These are phyloP conservation scores for Moesziomyces sp. DNA, from an alignment of 1,284 basidiomycete species.

Conservation along the genomic window DNA sequence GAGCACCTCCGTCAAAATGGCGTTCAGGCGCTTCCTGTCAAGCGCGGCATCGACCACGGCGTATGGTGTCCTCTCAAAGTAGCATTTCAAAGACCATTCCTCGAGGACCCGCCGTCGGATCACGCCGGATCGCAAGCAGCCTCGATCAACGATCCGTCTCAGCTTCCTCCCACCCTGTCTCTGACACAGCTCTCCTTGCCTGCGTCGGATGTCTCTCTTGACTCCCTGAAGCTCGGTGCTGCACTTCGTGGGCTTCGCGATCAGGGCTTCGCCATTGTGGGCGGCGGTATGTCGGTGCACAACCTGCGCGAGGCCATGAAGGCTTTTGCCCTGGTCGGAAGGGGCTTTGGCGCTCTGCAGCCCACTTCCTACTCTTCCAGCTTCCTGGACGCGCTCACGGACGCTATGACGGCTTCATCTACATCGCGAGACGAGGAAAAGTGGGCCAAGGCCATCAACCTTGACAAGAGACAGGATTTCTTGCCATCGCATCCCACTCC, in stretches of 20 bases:
- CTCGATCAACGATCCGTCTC: slow-evolving; percentile 20
- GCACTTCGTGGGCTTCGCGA: slow-evolving; percentile 66
- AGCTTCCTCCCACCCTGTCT: slow-evolving; percentile 62
- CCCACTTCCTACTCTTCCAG: slow-evolving; percentile 18
- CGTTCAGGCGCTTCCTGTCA: slow-evolving; percentile 26
- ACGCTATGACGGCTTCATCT: slow-evolving; percentile 30
- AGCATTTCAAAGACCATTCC: slow-evolving; percentile 61
- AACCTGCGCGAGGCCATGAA: slow-evolving; percentile 52
- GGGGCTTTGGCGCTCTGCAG: slow-evolving; percentile 2
- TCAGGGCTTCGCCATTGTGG: slow-evolving; percentile 53
- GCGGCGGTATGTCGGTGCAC: slow-evolving; percentile 58
- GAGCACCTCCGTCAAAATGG: slow-evolving; percentile 57
- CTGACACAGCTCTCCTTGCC: slow-evolving; percentile 70
- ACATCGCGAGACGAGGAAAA: slow-evolving; percentile 14
- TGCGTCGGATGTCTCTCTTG: slow-evolving; percentile 55
- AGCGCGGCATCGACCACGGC: slow-evolving; percentile 70
- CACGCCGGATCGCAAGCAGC: slow-evolving; percentile 14
- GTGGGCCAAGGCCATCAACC: slow-evolving; percentile 30
- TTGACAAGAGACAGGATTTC: slow-evolving; percentile 35
- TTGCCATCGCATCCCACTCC: slow-evolving; percentile 38
- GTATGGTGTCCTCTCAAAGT: slow-evolving; percentile 70
- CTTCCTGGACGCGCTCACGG: slow-evolving; percentile 37
- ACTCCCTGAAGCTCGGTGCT: slow-evolving; percentile 68
- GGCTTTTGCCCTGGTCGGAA: slow-evolving; percentile 11
- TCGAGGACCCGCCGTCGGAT: slow-evolving; percentile 23